Conservation (phyloP, 192 early-diverging fungal genomes). For the Coemansia sp. region DNA sequence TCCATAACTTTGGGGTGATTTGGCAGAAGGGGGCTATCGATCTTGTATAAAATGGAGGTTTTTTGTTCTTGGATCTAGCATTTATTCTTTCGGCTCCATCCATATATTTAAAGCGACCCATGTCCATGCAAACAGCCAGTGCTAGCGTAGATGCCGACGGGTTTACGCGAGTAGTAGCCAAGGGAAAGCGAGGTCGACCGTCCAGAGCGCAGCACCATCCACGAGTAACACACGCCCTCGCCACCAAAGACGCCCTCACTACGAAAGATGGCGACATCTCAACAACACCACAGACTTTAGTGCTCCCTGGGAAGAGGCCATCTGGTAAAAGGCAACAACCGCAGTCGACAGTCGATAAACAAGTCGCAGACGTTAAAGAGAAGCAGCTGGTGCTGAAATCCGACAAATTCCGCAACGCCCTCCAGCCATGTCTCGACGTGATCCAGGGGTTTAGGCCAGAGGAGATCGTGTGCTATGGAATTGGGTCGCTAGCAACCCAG, state of each 20-base stretch:
- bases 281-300: background rate
- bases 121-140: background rate
- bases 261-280: too few relatives aligned
- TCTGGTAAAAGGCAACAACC: background rate
- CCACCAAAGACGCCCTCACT: background rate
- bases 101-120: background rate
- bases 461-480: constrained; percentile 47
- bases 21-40: too few relatives aligned
- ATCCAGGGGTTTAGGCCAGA: constrained; percentile 24
- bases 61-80: background rate
- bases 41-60: too few relatives aligned
- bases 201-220: background rate
- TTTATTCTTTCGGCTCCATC: background rate
- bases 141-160: background rate
- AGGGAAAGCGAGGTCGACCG: background rate
- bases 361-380: constrained; percentile 9
- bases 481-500: constrained; percentile 23
- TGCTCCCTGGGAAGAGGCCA: background rate
- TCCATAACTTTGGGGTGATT: background rate
- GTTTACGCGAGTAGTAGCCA: constrained; percentile 8
- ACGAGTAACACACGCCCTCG: background rate
- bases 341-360: background rate
- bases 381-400: constrained; percentile 10
- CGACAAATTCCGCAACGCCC: constrained; percentile 14
- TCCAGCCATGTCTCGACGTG: background rate